Conservation (phyloP, 345 rosid genomes). For the Syzygium grande region DNA sequence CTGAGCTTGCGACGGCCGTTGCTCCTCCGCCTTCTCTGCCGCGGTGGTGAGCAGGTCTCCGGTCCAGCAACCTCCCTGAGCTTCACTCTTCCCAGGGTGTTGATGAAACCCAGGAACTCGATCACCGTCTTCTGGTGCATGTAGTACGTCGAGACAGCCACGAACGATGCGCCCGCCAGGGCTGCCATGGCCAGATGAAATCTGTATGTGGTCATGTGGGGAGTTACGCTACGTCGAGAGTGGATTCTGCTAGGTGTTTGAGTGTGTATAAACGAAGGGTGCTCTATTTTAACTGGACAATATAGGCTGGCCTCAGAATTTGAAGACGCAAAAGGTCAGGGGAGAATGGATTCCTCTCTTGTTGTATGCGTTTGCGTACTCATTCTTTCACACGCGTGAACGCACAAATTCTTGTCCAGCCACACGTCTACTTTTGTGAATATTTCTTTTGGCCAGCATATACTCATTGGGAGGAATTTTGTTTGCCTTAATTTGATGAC, state of each 20-base stretch:
- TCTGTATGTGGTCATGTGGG: neutral
- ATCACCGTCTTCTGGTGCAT: neutral
- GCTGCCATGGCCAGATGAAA: conserved; percentile 15
- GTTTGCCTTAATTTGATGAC: neutral
- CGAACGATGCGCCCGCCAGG: conserved; percentile 1
- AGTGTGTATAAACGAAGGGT: neutral
- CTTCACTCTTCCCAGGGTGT: neutral
- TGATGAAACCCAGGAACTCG: neutral
- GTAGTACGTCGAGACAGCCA: neutral
- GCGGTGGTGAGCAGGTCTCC: neutral
- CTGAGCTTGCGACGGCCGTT: neutral
- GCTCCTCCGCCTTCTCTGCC: neutral
- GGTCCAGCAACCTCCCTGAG: neutral
- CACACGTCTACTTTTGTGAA: neutral
- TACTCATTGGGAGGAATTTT: neutral
- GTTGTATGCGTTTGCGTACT: neutral
- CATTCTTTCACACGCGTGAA: neutral
- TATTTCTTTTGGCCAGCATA: neutral
- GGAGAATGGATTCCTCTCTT: neutral
- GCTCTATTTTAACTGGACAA: neutral
- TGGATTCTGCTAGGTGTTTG: no score
- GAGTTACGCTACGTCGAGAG: neutral
- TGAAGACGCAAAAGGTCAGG: neutral
- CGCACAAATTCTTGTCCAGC: neutral
- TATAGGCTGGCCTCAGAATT: neutral